Evolutionary conservation across 1,284 basidiomycete species (phyloP).

Genomic region (Cutaneotrichosporon cavernicola): DNA sequence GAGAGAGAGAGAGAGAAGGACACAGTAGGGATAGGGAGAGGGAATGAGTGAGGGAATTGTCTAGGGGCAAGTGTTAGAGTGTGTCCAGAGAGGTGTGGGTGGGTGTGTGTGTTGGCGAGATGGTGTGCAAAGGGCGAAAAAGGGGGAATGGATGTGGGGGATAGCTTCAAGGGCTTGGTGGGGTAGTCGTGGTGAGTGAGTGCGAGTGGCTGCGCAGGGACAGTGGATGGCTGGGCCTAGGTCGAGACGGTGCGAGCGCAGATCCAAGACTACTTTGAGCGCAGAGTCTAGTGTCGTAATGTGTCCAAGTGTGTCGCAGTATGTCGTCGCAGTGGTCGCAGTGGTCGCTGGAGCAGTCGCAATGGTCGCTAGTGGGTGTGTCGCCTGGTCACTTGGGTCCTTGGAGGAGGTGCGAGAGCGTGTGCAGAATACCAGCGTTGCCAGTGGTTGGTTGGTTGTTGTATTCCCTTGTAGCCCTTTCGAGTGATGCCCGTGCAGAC

Average conservation of each 20-base stretch:
- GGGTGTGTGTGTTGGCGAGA: neutral
- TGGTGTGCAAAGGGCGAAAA: neutral
- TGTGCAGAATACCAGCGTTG: no score
- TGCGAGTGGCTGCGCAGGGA: neutral
- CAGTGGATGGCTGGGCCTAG: neutral
- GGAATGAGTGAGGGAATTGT: no score
- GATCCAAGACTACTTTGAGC: no score
- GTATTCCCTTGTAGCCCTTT: neutral
- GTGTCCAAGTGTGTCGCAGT: no score
- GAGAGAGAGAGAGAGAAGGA: no score
- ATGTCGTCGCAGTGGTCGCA: neutral
- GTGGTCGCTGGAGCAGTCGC: neutral
- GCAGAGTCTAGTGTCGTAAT: no score
- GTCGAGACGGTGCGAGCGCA: neutral
- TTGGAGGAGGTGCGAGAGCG: no score
- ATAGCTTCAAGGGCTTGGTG: neutral
- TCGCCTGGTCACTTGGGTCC: neutral
- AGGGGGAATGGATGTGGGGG: no score
- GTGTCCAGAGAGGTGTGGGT: neutral
- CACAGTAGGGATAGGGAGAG: no score
- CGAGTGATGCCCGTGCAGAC: conserved; percentile 6
- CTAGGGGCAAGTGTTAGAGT: no score
- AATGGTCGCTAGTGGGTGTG: neutral
- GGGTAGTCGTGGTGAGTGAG: neutral
- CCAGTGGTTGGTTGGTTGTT: no score